phyloP scores from a whole-genome alignment of 1,139 yeast species.

The Pichia sp. region DNA sequence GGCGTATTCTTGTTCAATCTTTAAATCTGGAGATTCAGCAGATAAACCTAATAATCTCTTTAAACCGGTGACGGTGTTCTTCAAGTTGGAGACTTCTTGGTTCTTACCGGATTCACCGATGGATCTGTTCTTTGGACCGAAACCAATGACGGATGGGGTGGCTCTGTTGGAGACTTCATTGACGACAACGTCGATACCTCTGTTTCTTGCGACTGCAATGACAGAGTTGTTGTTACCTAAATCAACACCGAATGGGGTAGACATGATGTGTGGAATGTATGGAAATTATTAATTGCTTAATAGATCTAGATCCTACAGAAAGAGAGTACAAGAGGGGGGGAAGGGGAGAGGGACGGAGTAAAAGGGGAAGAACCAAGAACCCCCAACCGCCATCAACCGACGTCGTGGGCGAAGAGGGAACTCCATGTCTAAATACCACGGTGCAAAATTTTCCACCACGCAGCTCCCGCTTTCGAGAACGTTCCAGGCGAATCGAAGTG shows the following conservation, averaged over 20 bases:
- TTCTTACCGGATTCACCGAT: conserved; percentile 96
- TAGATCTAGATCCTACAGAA: background rate
- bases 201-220: conserved; percentile 96
- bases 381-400: too few relatives aligned
- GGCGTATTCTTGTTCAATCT: conserved; percentile 70
- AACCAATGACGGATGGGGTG: conserved; percentile 94
- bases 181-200: conserved; percentile 98
- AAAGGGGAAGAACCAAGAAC: too few relatives aligned
- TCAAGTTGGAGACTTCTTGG: conserved; percentile 93
- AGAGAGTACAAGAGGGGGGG: background rate
- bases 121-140: conserved; percentile 84
- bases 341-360: background rate
- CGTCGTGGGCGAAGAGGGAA: too few relatives aligned
- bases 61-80: conserved; percentile 93
- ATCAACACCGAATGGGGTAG: conserved; percentile 97
- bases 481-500: background rate
- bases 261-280: conserved; percentile 41
- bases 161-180: conserved; percentile 98
- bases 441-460: background rate
- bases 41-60: conserved; percentile 88
- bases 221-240: conserved; percentile 94
- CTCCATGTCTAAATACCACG: background rate
- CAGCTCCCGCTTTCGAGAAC: background rate
- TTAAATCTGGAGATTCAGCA: conserved; percentile 75
- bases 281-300: background rate